These are phyloP conservation scores for Pinus tabuliformis DNA, from an alignment of 75 land plant genomes.

Conservation along the genomic window DNA sequence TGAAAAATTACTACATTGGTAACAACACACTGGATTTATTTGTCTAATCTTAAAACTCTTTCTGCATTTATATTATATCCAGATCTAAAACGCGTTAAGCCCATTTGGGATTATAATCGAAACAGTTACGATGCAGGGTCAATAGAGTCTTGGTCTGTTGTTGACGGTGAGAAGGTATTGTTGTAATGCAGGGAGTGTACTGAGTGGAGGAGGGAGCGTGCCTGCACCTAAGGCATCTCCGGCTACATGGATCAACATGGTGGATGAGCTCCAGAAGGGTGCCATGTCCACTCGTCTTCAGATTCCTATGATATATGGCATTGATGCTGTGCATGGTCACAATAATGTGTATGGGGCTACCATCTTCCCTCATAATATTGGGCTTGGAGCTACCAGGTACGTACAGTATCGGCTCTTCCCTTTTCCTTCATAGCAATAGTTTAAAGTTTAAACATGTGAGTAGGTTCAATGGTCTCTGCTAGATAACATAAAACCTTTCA, in stretches of 20 bases:
- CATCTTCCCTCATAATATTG: constrained; percentile 66
- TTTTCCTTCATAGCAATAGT: too few relatives aligned
- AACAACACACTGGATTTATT: not conserved
- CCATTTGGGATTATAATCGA: too few relatives aligned
- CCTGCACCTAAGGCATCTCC: constrained; percentile 52
- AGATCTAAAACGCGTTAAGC: too few relatives aligned
- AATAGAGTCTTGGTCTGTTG: not conserved
- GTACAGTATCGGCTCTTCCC: not conserved
- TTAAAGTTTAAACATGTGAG: too few relatives aligned
- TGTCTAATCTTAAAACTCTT: too few relatives aligned
- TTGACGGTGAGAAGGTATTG: constrained; percentile 5
- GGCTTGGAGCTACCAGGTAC: constrained; percentile 39
- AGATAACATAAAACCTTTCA: not conserved
- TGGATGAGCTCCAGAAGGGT: constrained; percentile 58
- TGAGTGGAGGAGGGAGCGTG: constrained; percentile 54
- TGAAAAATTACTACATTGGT: constrained; percentile 57
- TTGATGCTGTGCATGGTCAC: constrained; percentile 59
- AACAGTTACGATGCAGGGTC: too few relatives aligned
- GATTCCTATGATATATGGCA: constrained; percentile 75
- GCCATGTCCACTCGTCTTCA: constrained; percentile 54
- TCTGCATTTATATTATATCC: too few relatives aligned
- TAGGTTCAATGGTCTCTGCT: not conserved
- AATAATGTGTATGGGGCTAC: constrained; percentile 59
- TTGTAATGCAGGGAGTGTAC: constrained; percentile 44
- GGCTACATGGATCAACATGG: constrained; percentile 56